Base-by-base conservation (phyloP, 257 asterid species). In the Voacanga thouarsii region DNA sequence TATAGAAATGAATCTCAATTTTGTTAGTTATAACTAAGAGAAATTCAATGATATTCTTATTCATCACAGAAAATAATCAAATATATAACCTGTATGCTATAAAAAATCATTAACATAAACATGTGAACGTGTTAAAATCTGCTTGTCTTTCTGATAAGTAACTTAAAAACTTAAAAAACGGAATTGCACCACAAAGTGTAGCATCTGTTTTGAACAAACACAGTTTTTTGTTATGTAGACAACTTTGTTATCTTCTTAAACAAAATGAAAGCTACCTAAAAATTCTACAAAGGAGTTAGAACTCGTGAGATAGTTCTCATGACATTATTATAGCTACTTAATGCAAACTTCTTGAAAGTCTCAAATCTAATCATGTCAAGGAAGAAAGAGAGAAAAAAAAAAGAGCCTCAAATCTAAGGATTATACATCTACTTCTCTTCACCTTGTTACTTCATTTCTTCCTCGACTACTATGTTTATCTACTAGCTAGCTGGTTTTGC, bases 1-100 rank as follows among this genome's bases (percentile, higher is more conserved):
- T 61, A 72, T 47, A 75, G 63, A 70, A 51, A 72, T 44, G 71
- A 55, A 71, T 44, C 33, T 71, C 39, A 21, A 64, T 74, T 8
- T 9, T 26, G 24, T 78, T 30, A 81, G 75, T 75, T 39, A 67
- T 43, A 24, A 0, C 26, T 63, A 7, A 43, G 24, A 43, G 51
- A 14, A 68, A 41, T 19, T 68, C 71, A 9, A 6, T 41, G 18
- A 23, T 68, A 41, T 8, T 68, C 23, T 68, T 53, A 41, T 41
- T 41, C 19, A 68, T 41, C 21, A 2, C 16, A 39, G 24, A 26
- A 7, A 68, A 41, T 68, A 68, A 68, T 6, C 7, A 16, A 21
- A 19, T 33, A 33, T 33, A 33, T 33, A 33, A 33, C 37, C 37
- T 33, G 37, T 37, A 21, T 41, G 4, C 44, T 26, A 41, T 9